Conservation (phyloP, 73 alveolate species). For the Tetrahymena borealis region DNA sequence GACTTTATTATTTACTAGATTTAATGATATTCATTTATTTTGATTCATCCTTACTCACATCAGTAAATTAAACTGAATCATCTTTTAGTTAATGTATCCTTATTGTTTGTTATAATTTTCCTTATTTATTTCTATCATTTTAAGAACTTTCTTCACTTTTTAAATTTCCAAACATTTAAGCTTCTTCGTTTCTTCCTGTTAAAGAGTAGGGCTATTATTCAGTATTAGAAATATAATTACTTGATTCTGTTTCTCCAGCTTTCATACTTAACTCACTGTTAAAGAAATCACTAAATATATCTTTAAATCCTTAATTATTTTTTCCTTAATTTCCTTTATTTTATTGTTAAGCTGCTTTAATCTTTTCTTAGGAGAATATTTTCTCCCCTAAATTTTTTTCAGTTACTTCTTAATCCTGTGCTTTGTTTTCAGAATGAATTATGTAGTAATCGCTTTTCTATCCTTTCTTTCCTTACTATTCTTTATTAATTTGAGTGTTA, state of each 20-base stretch:
- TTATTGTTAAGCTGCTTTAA: no score
- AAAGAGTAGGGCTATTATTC: background rate
- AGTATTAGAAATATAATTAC: background rate
- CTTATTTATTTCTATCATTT: background rate
- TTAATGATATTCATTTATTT: no score
- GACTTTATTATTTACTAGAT: no score
- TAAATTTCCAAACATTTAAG: background rate
- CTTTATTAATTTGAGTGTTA: background rate
- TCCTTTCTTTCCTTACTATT: background rate
- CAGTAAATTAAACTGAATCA: background rate
- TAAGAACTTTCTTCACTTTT: background rate
- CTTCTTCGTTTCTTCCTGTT: background rate
- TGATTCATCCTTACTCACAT: no score
- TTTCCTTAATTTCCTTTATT: background rate
- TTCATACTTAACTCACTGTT: no score
- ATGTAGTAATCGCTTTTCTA: background rate
- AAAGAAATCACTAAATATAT: no score
- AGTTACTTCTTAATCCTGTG: background rate
- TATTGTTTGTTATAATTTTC: background rate
- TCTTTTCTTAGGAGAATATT: background rate
- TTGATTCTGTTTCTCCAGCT: background rate
- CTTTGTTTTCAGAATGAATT: background rate
- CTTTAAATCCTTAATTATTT: no score
- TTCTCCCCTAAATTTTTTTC: background rate
- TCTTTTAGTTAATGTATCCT: background rate